Conservation (phyloP, 306 rosid genomes). For the Medicago lupulina region DNA sequence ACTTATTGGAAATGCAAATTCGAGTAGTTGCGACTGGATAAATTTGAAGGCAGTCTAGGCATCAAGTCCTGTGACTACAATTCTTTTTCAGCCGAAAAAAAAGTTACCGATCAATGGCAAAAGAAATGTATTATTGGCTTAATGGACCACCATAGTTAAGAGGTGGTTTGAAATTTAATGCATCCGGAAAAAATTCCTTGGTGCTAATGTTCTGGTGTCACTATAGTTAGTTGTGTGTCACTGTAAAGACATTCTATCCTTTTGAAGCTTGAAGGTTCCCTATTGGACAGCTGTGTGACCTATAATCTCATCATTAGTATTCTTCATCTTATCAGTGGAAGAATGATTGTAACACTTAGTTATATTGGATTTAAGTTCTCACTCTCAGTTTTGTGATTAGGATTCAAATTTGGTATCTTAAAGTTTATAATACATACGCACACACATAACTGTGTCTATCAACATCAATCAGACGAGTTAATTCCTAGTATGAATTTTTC, state of each 20-base stretch:
- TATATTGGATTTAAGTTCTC: background rate
- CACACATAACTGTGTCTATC: no score
- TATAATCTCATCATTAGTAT: background rate
- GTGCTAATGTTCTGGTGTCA: constrained; percentile 37
- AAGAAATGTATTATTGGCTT: constrained; percentile 29
- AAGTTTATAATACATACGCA: no score
- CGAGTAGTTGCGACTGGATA: background rate
- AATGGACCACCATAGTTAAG: constrained; percentile 55
- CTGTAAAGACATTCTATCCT: constrained; percentile 28
- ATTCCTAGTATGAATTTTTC: no score
- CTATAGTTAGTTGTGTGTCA: constrained; percentile 43
- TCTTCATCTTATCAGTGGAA: background rate
- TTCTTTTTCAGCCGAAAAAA: background rate
- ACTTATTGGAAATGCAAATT: no score
- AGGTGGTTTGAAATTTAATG: constrained; percentile 53
- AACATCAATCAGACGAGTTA: no score
- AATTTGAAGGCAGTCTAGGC: background rate
- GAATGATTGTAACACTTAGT: background rate
- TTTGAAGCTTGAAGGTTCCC: background rate
- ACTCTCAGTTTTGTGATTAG: background rate
- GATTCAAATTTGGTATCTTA: no score
- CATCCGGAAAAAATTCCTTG: constrained; percentile 40
- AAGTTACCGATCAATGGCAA: background rate
- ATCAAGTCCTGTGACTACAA: background rate
- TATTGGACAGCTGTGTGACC: background rate